These are phyloP conservation scores for Dryadomyces sulphureus DNA, from an alignment of 2,329 filamentous ascomycete species.

Conservation along the genomic window DNA sequence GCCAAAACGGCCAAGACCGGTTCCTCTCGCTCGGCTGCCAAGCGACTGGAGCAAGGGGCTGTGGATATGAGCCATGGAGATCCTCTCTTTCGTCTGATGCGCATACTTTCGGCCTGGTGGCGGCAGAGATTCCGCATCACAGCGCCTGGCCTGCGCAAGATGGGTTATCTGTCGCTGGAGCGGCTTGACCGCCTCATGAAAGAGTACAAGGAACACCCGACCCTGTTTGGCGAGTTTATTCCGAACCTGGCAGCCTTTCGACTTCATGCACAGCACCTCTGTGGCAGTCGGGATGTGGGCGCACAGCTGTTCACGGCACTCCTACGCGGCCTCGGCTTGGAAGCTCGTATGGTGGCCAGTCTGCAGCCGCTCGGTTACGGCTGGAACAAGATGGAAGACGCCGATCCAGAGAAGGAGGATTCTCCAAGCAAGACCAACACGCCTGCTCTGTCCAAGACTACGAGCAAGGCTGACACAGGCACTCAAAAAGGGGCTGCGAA, in stretches of 20 bases:
- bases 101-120: slow-evolving; percentile 73
- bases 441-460: neutral
- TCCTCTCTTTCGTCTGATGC: slow-evolving; percentile 63
- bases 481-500: neutral
- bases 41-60: slow-evolving; percentile 51
- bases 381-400: slow-evolving; percentile 78
- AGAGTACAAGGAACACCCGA: slow-evolving; percentile 38
- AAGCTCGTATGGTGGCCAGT: slow-evolving; percentile 70
- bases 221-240: slow-evolving; percentile 64
- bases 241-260: slow-evolving; percentile 53
- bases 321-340: slow-evolving; percentile 63
- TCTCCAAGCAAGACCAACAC: slow-evolving; percentile 3
- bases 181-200: slow-evolving; percentile 60
- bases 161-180: slow-evolving; percentile 71
- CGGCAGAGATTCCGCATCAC: slow-evolving; percentile 67
- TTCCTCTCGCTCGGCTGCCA: slow-evolving; percentile 53
- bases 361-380: slow-evolving; percentile 81
- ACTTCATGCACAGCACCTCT: slow-evolving; percentile 49
- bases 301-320: slow-evolving; percentile 83
- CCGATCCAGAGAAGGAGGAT: slow-evolving; percentile 33
- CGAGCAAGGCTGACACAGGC: neutral
- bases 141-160: slow-evolving; percentile 70
- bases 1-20: slow-evolving; percentile 21
- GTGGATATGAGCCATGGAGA: slow-evolving; percentile 74
- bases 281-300: slow-evolving; percentile 76